These are phyloP conservation scores for Acorus gramineus DNA, from an alignment of 106 monocot species.

Conservation along the genomic window DNA sequence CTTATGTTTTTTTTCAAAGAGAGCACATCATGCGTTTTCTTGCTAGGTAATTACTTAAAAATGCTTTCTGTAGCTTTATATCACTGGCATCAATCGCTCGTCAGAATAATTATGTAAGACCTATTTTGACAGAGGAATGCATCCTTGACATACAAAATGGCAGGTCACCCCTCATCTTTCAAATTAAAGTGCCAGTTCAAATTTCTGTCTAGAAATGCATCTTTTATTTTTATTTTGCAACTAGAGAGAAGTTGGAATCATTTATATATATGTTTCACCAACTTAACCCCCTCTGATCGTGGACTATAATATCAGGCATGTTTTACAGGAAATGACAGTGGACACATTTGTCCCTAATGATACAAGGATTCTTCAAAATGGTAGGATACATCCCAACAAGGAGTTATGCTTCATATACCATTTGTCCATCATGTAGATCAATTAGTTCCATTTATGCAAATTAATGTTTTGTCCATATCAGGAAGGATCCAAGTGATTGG, in stretches of 20 bases:
- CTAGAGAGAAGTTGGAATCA: background rate
- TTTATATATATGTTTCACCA: no score
- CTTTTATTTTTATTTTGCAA: background rate
- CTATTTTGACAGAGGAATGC: conserved; percentile 74
- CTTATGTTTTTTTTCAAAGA: conserved; percentile 3
- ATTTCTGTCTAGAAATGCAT: background rate
- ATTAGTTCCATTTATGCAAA: background rate
- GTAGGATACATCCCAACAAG: conserved; percentile 15
- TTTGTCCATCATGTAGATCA: background rate
- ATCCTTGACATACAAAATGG: conserved; percentile 86
- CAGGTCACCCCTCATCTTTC: conserved; percentile 40
- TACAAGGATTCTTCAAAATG: conserved; percentile 59
- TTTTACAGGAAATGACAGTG: conserved; percentile 97
- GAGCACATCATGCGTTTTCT: background rate
- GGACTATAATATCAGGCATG: conserved; percentile 50
- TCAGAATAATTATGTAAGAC: conserved; percentile 89
- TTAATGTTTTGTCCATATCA: conserved; percentile 21
- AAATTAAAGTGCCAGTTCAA: background rate
- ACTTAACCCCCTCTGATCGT: no score
- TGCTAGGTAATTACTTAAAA: background rate
- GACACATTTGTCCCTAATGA: conserved; percentile 98
- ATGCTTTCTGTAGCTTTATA: conserved; percentile 36
- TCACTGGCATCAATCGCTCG: conserved; percentile 73
- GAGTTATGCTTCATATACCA: no score
- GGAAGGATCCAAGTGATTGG: conserved; percentile 85